Conservation (phyloP, 768 basidiomycete genomes). For the Clitopilus hobsonii region DNA sequence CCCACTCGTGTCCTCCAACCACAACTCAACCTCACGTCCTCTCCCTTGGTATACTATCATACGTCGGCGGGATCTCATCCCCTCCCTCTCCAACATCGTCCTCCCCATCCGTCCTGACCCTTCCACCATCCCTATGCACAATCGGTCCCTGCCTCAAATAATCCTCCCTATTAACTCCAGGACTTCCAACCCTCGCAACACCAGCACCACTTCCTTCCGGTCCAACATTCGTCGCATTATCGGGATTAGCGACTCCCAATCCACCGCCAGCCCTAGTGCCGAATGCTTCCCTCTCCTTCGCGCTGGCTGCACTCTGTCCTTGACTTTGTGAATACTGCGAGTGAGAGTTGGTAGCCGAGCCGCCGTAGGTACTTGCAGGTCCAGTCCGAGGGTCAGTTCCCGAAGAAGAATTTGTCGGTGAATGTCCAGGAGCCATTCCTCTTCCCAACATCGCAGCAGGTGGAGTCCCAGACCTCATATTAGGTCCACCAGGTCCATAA, state of each 20-base stretch:
- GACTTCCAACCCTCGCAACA: not conserved
- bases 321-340: not conserved
- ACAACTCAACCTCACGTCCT: too few relatives aligned
- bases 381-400: not conserved
- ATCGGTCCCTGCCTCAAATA: slow-evolving; percentile 10
- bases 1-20: too few relatives aligned
- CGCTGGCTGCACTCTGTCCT: slow-evolving; percentile 3
- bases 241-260: slow-evolving; percentile 8
- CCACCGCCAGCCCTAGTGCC: slow-evolving; percentile 2
- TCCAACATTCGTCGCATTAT: not conserved
- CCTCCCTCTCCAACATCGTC: slow-evolving; percentile 2
- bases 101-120: slow-evolving; percentile 3
- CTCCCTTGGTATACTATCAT: slow-evolving; percentile 18
- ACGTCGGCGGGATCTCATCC: slow-evolving; percentile 24
- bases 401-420: not conserved
- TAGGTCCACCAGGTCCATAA: not conserved
- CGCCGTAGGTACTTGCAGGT: not conserved
- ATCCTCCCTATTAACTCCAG: not conserved
- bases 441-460: not conserved
- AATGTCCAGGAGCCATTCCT: not conserved
- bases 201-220: not conserved
- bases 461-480: not conserved
- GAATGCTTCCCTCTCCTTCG: slow-evolving; percentile 20
- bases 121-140: slow-evolving; percentile 23
- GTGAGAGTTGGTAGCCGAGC: too few relatives aligned